Evolutionary conservation across 2,329 filamentous ascomycete species (phyloP).

Genomic region (Neonectria sp.): DNA sequence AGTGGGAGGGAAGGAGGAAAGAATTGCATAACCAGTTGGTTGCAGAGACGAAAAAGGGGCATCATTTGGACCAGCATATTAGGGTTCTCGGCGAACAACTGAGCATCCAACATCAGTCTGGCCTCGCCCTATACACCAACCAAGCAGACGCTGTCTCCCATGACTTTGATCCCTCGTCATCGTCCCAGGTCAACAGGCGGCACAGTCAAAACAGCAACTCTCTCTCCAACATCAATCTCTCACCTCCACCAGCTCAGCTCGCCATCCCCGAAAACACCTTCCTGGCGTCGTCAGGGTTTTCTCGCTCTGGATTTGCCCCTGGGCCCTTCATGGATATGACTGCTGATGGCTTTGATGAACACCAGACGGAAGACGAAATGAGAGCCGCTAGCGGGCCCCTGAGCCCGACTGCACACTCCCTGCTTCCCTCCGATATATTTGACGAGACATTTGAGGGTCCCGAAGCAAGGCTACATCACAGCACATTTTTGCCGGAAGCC

Average conservation of each 20-base stretch:
- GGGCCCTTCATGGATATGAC: constrained; percentile 68
- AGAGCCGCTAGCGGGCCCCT: constrained; percentile 77
- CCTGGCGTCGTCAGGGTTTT: constrained; percentile 68
- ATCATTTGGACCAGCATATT: constrained; percentile 63
- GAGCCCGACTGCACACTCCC: constrained; percentile 81
- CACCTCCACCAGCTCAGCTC: constrained; percentile 57
- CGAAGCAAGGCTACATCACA: constrained; percentile 58
- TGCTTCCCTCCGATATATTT: constrained; percentile 78
- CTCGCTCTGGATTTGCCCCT: constrained; percentile 66
- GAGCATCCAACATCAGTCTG: constrained; percentile 59
- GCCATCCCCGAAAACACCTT: constrained; percentile 59
- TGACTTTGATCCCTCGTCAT: constrained; percentile 61
- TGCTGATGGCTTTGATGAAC: constrained; percentile 55
- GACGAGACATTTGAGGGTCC: constrained; percentile 74
- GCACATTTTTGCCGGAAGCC: constrained; percentile 50
- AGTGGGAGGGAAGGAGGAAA: constrained; percentile 69
- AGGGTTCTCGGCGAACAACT: constrained; percentile 64
- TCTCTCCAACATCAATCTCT: constrained; percentile 58
- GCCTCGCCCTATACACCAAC: constrained; percentile 60
- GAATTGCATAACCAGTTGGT: constrained; percentile 67
- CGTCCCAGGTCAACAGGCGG: constrained; percentile 57
- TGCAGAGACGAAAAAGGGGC: constrained; percentile 62
- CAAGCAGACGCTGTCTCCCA: constrained; percentile 61
- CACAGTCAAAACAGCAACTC: constrained; percentile 65
- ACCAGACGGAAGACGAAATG: constrained; percentile 74